Evolutionary conservation across 495 filamentous ascomycete species (phyloP), one percentile per base, ranked within the genome.

Genomic region (Entonaema liquescens): DNA sequence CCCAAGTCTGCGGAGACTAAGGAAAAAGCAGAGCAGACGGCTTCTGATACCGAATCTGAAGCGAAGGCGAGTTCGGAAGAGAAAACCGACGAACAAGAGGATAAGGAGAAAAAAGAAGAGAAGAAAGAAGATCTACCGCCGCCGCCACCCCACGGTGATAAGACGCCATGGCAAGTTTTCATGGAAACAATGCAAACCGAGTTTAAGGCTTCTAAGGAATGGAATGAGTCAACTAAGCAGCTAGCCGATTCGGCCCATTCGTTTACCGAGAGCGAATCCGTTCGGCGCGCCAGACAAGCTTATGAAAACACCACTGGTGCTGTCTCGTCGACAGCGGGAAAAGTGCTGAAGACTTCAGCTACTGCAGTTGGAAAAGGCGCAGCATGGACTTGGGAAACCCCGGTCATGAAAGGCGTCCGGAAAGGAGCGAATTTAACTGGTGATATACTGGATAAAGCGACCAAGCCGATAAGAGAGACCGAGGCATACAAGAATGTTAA

Each of bases 131-230:
- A 95, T 67, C 83, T 89, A n/a, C 91, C 95, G 7, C 91, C 92
- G 21, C 96, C 95, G 6, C 95, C 95, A 21, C 95, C 95, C 6
- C 96, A 99, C 74, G 96, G 95, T 66, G 93, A 97, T 81, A 99
- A 99, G 83, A 92, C 95, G 7, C 95, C 95, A 33, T 97, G 95
- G 92, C 93, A 97, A 79, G 95, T 99, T 40, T 99, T 99, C 84
- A 92, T 93, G 66, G 95, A 99, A 73, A 99, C 95, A 59, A 88
- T 99, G 78, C 88, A 92, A 74, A 83, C 85, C 56, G 95, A 98
- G 77, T 95, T 99, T 81, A 94, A 97, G 77, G 92, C 94, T 28
- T 98, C 95, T 17, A 97, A 98, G 78, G 95, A 99, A 79, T 99
- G 96, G 95, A 95, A 98, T 74, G 95, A 99, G 73, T 97, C 93